These are phyloP conservation scores for Fusarium subglutinans DNA, from an alignment of 2,329 filamentous ascomycete species.

Conservation along the genomic window DNA sequence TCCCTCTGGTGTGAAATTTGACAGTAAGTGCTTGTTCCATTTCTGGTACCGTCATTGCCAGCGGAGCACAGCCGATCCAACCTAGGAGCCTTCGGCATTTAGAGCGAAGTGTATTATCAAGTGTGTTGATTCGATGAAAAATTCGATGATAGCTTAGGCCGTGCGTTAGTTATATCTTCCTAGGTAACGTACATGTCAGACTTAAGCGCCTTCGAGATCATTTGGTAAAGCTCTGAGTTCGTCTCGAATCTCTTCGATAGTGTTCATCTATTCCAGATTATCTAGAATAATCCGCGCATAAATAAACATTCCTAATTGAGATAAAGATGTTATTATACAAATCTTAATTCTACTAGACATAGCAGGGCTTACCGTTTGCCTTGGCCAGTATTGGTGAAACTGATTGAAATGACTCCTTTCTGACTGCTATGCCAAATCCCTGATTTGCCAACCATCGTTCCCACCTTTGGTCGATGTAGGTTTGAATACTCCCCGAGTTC, in stretches of 20 bases:
- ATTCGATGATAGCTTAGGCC: not conserved
- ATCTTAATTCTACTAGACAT: not conserved
- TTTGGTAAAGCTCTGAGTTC: conserved; percentile 15
- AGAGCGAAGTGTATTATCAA: not conserved
- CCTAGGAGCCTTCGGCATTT: conserved; percentile 23
- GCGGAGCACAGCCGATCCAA: conserved; percentile 11
- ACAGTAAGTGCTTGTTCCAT: conserved; percentile 7
- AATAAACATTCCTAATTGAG: conserved; percentile 3
- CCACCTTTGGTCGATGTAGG: not conserved
- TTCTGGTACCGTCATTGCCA: not conserved
- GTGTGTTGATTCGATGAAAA: not conserved
- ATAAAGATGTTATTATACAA: not conserved
- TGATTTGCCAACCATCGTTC: not conserved
- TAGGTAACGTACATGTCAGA: not conserved
- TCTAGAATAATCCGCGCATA: conserved; percentile 8
- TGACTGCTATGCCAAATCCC: not conserved
- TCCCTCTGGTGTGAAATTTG: not conserved
- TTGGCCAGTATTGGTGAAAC: not conserved
- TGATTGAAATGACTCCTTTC: not conserved
- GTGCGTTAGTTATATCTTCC: not conserved
- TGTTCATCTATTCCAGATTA: conserved; percentile 8
- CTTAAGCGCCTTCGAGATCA: not conserved
- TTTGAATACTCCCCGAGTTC: conserved; percentile 7
- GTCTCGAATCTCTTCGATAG: conserved; percentile 1
- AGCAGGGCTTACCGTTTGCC: not conserved